Conservation (phyloP, 768 basidiomycete species). For the Phlegmacium glaucopus region DNA sequence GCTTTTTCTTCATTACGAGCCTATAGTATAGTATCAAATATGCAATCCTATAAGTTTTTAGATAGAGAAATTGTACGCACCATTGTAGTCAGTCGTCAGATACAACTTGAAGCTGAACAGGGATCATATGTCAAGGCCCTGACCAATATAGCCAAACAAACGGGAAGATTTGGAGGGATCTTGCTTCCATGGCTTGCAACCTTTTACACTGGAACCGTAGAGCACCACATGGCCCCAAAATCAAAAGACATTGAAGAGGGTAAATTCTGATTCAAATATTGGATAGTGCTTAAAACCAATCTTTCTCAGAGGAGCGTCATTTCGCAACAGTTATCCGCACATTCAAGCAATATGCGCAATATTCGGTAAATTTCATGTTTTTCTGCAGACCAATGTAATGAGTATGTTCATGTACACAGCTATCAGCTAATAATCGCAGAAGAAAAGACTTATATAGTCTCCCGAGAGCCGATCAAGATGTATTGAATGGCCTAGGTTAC, state of each 20-base stretch:
- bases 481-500: conserved; percentile 70
- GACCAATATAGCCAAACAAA: not conserved
- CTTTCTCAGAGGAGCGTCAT: conserved; percentile 56
- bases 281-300: not conserved
- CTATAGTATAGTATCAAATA: conserved; percentile 32
- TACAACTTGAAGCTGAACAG: too few species aligned
- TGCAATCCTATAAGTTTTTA: not conserved
- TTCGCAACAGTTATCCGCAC: conserved; percentile 75
- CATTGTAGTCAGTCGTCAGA: not conserved
- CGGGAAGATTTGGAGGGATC: not conserved
- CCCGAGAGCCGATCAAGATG: conserved; percentile 61
- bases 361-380: conserved; percentile 50
- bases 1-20: conserved; percentile 99
- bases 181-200: not conserved
- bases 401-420: conserved; percentile 24
- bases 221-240: conserved; percentile 26
- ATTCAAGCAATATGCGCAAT: conserved; percentile 71
- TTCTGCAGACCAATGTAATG: conserved; percentile 1
- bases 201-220: not conserved
- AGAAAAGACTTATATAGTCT: conserved; percentile 77
- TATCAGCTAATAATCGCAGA: conserved; percentile 56
- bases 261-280: conserved; percentile 8
- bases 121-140: too few species aligned
- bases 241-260: conserved; percentile 33
- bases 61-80: not conserved